These are phyloP conservation scores for Phalaenopsis aphrodite DNA, from an alignment of 106 monocot genomes.

Conservation along the genomic window DNA sequence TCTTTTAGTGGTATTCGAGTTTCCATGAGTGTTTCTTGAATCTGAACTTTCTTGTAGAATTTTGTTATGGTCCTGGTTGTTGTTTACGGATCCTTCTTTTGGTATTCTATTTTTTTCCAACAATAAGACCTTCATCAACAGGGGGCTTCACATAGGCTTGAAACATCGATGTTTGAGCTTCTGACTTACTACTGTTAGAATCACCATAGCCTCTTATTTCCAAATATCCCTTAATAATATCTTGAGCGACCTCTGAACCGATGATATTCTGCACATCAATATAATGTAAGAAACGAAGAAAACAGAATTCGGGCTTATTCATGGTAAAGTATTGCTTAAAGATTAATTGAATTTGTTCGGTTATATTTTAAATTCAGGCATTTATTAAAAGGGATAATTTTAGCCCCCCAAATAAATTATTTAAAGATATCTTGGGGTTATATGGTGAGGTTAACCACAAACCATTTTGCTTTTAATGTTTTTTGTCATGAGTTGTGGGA, in stretches of 20 bases:
- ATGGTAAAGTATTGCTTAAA: neutral
- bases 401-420: neutral
- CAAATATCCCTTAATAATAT: conserved; percentile 67
- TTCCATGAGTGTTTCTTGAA: conserved; percentile 29
- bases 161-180: conserved; percentile 17
- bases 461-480: neutral
- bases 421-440: neutral
- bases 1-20: conserved; percentile 28
- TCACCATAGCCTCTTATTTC: conserved; percentile 54
- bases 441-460: neutral
- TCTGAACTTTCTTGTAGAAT: conserved; percentile 26
- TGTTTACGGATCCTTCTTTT: conserved; percentile 25
- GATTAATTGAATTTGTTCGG: neutral
- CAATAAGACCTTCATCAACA: conserved; percentile 17
- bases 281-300: neutral
- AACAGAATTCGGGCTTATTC: neutral
- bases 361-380: neutral
- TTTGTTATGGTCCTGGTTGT: conserved; percentile 15
- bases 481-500: neutral
- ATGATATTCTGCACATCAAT: conserved; percentile 73
- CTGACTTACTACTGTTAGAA: conserved; percentile 13
- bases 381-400: neutral
- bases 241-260: conserved; percentile 58
- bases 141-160: conserved; percentile 55
- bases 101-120: conserved; percentile 26